Evolutionary conservation across 306 rosid species (phyloP), one percentile per base, ranked within the genome.

Genomic region (Cyamopsis tetragonoloba): DNA sequence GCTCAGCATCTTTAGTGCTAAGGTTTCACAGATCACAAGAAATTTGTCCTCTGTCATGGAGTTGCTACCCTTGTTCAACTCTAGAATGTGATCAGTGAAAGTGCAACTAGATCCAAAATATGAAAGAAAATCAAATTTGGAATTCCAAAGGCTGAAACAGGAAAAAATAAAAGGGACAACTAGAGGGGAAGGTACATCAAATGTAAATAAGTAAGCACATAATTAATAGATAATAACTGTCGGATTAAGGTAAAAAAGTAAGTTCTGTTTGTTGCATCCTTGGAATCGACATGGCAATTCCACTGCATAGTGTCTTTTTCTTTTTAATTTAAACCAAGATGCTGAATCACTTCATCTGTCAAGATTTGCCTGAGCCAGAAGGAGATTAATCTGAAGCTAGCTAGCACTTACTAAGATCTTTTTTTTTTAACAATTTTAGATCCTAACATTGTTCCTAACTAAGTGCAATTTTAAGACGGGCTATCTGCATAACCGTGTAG

Each of bases 1-100:
- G 86, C 89, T 77, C 10, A 90, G 87, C 88, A 95, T 86, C 82
- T 86, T 90, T 48, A 86, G 64, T 38, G 96, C 95, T 19, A 95
- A 74, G 64, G 80, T 79, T 76, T 79, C 82, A 39, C 97, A 88
- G 64, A 95, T 90, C 72, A 82, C 82, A 42, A 95, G 91, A 82
- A 88, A 86, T 62, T 71, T 80, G 79, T 95, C 97, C 72, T 84
- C 85, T 20, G 76, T 79, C 56, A 71, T 5, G 62, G 86, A 67
- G 54, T 71, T 66, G 48, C 74, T 83, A 54, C 71, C 85, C 79
- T 83, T 74, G 80, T 79, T 78, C 70, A 83, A 72, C 86, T 85
- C 89, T 68, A 26, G 76, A 8, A 86, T 73, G 83, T 90, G 99
- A 72, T 88, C 95, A 7, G 74, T 79, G 80, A 90, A 90, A 59